These are phyloP conservation scores for Salix purpurea DNA, from an alignment of 345 rosid species.

Conservation along the genomic window DNA sequence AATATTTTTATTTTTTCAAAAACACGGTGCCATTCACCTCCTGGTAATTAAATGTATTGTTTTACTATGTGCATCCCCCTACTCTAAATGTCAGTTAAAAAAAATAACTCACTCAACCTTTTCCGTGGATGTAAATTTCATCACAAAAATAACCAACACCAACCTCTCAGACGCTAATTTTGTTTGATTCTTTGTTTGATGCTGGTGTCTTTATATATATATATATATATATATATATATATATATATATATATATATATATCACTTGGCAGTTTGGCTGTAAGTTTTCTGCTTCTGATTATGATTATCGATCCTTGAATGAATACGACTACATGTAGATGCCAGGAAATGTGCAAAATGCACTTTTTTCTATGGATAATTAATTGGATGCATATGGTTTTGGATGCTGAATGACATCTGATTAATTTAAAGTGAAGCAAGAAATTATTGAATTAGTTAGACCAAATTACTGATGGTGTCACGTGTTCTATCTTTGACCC, in stretches of 20 bases:
- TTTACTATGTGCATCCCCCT: too few species aligned
- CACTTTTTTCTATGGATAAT: not conserved
- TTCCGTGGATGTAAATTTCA: not conserved
- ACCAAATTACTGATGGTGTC: not conserved
- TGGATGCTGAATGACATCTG: not conserved
- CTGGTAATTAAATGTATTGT: too few species aligned
- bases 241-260: too few species aligned
- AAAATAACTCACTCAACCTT: not conserved
- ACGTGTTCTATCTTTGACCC: slow-evolving; percentile 22
- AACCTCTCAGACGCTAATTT: not conserved
- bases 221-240: too few species aligned
- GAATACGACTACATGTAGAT: not conserved
- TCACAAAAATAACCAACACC: not conserved
- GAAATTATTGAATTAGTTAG: not conserved
- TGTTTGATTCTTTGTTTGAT: not conserved
- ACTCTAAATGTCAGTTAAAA: too few species aligned
- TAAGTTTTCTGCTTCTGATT: not conserved
- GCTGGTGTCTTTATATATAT: not conserved
- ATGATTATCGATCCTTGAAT: not conserved
- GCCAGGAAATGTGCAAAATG: not conserved
- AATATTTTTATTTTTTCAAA: too few species aligned
- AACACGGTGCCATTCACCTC: too few species aligned
- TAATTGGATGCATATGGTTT: not conserved
- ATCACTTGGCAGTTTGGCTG: too few species aligned
- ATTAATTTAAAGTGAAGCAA: not conserved